Base-by-base conservation (phyloP, 768 basidiomycete genomes). In the Pleurotus tuoliensis region DNA sequence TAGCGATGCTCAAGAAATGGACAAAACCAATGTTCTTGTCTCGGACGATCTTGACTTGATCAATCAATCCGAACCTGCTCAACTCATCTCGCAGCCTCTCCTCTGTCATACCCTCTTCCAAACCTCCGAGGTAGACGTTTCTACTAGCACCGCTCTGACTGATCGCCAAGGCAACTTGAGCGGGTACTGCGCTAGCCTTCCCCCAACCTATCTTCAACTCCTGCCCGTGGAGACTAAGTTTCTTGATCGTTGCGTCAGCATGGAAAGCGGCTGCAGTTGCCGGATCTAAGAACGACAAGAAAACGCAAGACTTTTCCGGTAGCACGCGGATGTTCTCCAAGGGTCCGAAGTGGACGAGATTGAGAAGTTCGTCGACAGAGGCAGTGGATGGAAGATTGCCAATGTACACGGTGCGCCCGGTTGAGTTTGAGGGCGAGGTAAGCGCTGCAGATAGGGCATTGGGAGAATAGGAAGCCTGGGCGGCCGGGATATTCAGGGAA, bases 11-110 rank as follows among this genome's bases (percentile, higher is more conserved):
- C 66, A 99, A 76, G 78, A 98, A 98, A 73, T 99, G 97, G 16
- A 99, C 94, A 69, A 99, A 99, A 2, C 95, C 97, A 57, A 98
- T 98, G 66, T 97, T 97, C 82, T 98, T 98, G 77, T 99, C 97
- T 59, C 96, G 76, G 51, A 98, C 97, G 67, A 99, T 98, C 82
- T 99, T 99, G 69, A 99, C 95, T 70, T 98, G 96, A 73, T 99
- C 97, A 64, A 99, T 98, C 25, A 96, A 78, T 18, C 97, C 97
- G 66, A 96, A 99, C 43, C 90, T 81, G 64, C 88, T 87, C 20
- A 98, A 76, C 67, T 98, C 94, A 59, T 98, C 94, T 34, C 96
- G 76, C 30, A 99, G 76, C 73, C 86, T 85, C 72, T 95, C 91
- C 76, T 98, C 97, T 1, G 92, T 96, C 76, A 87, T 84, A 50